These are phyloP conservation scores for Cylindrotheca fusiformis DNA, from an alignment of 108 stramenopile species.

Conservation along the genomic window DNA sequence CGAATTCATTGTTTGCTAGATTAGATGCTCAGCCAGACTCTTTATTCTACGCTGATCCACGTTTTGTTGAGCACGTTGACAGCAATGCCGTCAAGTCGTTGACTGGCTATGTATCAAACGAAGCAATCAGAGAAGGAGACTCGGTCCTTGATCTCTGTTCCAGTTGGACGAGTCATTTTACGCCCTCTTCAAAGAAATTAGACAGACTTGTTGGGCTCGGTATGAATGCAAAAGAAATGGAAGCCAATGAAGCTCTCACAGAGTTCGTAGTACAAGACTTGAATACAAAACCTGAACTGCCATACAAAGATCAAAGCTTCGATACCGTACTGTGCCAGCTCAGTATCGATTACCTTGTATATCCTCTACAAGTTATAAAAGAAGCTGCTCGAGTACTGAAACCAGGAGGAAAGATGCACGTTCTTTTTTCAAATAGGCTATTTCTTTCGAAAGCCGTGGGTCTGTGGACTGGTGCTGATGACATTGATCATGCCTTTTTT, in stretches of 20 bases:
- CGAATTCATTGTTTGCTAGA: slow-evolving; percentile 42
- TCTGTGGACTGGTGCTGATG: slow-evolving; percentile 86
- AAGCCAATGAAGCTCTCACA: slow-evolving; percentile 58
- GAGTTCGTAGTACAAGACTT: slow-evolving; percentile 78
- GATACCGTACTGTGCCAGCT: slow-evolving; percentile 89
- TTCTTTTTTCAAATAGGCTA: slow-evolving; percentile 91
- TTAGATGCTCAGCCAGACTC: slow-evolving; percentile 66
- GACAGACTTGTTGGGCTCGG: slow-evolving; percentile 67
- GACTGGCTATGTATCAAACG: slow-evolving; percentile 62
- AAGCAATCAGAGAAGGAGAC: slow-evolving; percentile 41
- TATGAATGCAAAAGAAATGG: slow-evolving; percentile 80
- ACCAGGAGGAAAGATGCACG: slow-evolving; percentile 78
- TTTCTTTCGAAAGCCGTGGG: slow-evolving; percentile 84
- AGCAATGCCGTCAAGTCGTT: slow-evolving; percentile 67
- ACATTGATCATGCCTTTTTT: slow-evolving; percentile 89
- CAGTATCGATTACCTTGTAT: slow-evolving; percentile 89
- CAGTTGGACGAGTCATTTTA: slow-evolving; percentile 84
- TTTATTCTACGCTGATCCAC: slow-evolving; percentile 69
- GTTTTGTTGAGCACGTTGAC: slow-evolving; percentile 87
- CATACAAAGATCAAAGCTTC: slow-evolving; percentile 77
- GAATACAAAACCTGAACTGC: slow-evolving; percentile 71
- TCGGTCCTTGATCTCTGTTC: slow-evolving; percentile 72
- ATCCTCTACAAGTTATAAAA: slow-evolving; percentile 79
- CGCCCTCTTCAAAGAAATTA: slow-evolving; percentile 16
- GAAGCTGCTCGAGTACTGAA: slow-evolving; percentile 85